Base-by-base conservation (phyloP, 176 grass and related monocot species). In the Saccharum officinarum region DNA sequence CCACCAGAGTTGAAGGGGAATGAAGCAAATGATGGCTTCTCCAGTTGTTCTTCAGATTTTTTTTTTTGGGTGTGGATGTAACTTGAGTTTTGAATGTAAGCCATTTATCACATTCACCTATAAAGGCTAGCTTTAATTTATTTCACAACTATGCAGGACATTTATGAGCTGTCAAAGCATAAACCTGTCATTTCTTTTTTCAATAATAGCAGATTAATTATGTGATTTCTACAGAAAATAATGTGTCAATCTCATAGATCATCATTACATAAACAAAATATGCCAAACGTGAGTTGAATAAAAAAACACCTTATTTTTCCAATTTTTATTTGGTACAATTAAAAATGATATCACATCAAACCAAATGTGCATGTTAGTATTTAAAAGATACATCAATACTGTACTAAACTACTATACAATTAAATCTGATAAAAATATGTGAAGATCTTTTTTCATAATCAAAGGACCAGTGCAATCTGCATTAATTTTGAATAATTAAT, bases 371-470 rank as follows among this genome's bases (percentile, higher is more conserved):
- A 75, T 66, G 8, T 49, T 67, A 36, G 7, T 50, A 65, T 63
- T 73, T 83, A 38, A 75, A 37, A 26, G 11, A 25, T 15, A 45
- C 4, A 38, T 20, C 41, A 49, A 80, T 67, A 31, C 10, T 80
- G 61, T 80, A 67, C 28, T 47, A 50, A 50, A 68, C 69, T 55
- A 55, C 18, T 37, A 26, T 54, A 69, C 46, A 39, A 45, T 81
- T 55, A 69, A 52, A 81, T 70, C 69, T 81, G 45, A 7, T 55
- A 69, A 81, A 81, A 20, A 67, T 26, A 49, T 67, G 42, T 67
- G 42, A 22, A 67, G 20, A 67, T 80, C 25, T 67, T 47, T 47
- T 10, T 79, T 46, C 25, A 31, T 66, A 46, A 44, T 15, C 60
- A 65, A 63, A 78, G 22, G 57, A 15, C 37, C 23, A 66, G 23